Conservation (phyloP, 2,329 filamentous ascomycete genomes). For the Aspergillus sp. region DNA sequence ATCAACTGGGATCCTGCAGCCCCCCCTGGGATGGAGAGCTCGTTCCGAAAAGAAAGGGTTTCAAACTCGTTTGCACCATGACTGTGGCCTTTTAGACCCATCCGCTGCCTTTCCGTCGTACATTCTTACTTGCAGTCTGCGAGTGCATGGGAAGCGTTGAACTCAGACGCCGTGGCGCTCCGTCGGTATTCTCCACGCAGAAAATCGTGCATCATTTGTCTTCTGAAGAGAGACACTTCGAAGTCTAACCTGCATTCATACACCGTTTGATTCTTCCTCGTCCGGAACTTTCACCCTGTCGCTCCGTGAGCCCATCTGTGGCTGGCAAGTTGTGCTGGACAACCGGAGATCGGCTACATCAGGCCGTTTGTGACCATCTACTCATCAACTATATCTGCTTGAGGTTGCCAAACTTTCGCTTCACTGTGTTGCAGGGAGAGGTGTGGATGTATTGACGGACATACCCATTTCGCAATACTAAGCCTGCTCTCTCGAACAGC, state of each 20-base stretch:
- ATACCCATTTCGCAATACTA: neutral
- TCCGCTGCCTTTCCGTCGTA: constrained; percentile 12
- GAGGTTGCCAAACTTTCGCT: neutral
- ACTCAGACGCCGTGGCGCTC: constrained; percentile 17
- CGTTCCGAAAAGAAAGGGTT: constrained; percentile 21
- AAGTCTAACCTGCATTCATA: neutral
- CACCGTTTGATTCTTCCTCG: neutral
- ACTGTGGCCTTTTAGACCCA: constrained; percentile 21
- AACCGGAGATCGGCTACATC: neutral
- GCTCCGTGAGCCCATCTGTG: neutral
- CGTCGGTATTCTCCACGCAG: constrained; percentile 10
- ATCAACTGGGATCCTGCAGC: constrained; percentile 26
- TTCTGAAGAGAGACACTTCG: neutral
- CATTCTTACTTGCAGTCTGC: constrained; percentile 5
- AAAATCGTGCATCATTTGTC: constrained; percentile 6
- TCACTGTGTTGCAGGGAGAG: neutral
- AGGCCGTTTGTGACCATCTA: too few species aligned
- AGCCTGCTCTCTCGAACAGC: neutral
- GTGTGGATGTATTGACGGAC: constrained; percentile 3
- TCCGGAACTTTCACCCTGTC: neutral
- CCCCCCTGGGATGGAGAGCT: constrained; percentile 26
- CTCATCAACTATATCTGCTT: too few species aligned
- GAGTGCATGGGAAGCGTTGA: constrained; percentile 13
- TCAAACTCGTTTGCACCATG: constrained; percentile 27
- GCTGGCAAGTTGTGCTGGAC: neutral